Evolutionary conservation across 1,284 basidiomycete species (phyloP), one percentile per base, ranked within the genome.

Genomic region (Chondrostereum purpureum): DNA sequence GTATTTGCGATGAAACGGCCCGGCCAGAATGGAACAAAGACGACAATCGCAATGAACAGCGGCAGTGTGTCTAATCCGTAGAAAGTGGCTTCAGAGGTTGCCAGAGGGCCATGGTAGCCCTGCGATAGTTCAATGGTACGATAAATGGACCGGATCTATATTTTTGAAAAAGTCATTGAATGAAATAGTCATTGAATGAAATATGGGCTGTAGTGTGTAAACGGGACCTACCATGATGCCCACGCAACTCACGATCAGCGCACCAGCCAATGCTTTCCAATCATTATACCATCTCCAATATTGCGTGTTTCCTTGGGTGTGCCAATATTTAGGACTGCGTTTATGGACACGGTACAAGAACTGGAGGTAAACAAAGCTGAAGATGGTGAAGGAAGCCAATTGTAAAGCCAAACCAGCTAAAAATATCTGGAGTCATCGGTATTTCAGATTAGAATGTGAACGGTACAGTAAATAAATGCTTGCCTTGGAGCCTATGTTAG

Each of bases 31-130:
- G 72, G 65, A 21, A 72, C 61, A 51, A 78, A 82, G 6, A 74
- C 59, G 2, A 62, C 60, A 46, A 82, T 73, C 34, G 83, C 80
- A 40, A 86, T 58, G 48, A 80, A 72, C 4, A 86, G 67, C 12
- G 80, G 80, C 8, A 82, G 65, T 1, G 82, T 82, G 58, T 88
- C 83, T 23, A 87, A 66, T 1, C 63, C 74, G 53, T 85, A 84
- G 64, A 88, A 87, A 57, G 72, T 77, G 1, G 61, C 57, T 58
- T 84, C 80, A 16, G 75, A 75, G 0, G 75, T 82, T 5, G 79
- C 72, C 12, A 87, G 68, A 42, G 68, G 67, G 3, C 83, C 83
- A 20, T 62, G 58, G 60, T 73, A 84, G 22, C 84, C 85, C 62
- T 86, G 66, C 5, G 75, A 76, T 16, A 83, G 67, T 54, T 88